These are phyloP conservation scores for Mycosphaerelloides madeirae DNA, from an alignment of 2,329 filamentous ascomycete genomes.

Conservation along the genomic window DNA sequence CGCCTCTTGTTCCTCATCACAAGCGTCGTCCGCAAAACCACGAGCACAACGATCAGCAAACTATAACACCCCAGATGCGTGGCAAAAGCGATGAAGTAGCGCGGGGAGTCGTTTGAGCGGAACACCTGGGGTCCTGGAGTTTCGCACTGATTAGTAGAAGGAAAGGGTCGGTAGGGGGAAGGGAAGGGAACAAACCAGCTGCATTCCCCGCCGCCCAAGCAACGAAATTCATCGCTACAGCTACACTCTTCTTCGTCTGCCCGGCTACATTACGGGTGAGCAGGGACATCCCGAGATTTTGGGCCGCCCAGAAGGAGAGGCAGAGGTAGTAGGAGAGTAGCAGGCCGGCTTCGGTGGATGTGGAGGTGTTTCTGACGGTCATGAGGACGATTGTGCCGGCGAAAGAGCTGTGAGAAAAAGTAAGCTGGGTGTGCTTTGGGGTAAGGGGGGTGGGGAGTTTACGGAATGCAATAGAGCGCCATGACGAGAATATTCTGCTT, in stretches of 20 bases:
- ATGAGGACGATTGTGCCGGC: slow-evolving; percentile 68
- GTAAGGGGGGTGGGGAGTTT: slow-evolving; percentile 27
- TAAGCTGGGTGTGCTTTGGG: too few species aligned
- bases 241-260: slow-evolving; percentile 67
- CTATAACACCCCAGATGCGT: slow-evolving; percentile 67
- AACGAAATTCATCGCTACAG: slow-evolving; percentile 65
- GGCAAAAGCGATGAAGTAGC: slow-evolving; percentile 65
- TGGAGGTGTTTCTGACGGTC: slow-evolving; percentile 57
- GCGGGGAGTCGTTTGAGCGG: slow-evolving; percentile 54
- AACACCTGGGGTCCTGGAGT: slow-evolving; percentile 61
- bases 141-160: background rate
- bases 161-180: background rate
- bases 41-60: slow-evolving; percentile 42
- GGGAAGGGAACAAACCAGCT: slow-evolving; percentile 45
- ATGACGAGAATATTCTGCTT: slow-evolving; percentile 66
- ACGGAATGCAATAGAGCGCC: slow-evolving; percentile 62
- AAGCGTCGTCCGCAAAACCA: slow-evolving; percentile 40
- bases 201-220: slow-evolving; percentile 66
- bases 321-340: slow-evolving; percentile 72
- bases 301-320: slow-evolving; percentile 70
- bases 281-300: slow-evolving; percentile 27
- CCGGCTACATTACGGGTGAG: slow-evolving; percentile 60
- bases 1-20: slow-evolving; percentile 39
- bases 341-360: slow-evolving; percentile 59
- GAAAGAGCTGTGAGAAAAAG: slow-evolving; percentile 52